Base-by-base conservation (phyloP, 2,329 filamentous ascomycete genomes). In the Fusarium chaquense region DNA sequence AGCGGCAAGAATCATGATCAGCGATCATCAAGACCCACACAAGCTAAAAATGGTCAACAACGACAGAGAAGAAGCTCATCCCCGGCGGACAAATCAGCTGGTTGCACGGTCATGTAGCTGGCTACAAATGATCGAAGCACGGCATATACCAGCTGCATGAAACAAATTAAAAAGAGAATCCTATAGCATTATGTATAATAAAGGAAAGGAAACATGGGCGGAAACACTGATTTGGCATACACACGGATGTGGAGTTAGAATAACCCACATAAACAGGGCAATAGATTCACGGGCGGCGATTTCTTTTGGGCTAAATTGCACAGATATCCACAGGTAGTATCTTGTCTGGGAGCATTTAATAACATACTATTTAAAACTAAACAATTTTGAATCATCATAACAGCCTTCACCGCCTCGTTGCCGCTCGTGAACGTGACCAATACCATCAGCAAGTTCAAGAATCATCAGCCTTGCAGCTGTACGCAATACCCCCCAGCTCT, bases 101-200 rank as follows among this genome's bases (percentile, higher is more conserved):
- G 50, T 36, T 69, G 67, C n/a, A 41, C 35, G n/a, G 67, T 69
- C 38, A 69, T 69, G 67, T 69, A 69, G 58, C 32, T 51, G 36
- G 46, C 47, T 46, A 54, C 22, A 61, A 24, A 28, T n/a, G 36
- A 43, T 41, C 40, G 36, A 13, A 30, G 2, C 15, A 24, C 9
- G 11, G 10, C n/a, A 47, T 33, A 47, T 33, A n/a, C 32, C 36
- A 24, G 53, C 36, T 32, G 54, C 40, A 36, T 32, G 26, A 30
- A 24, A n/a, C 46, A 24, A 18, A 47, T 43, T 32, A 6, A 41
- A 26, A 51, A 32, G 10, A 41, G 30, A 51, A 20, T 6, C 20
- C 24, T 26, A 20, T 15, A 45, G 18, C 22, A 50, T 20, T 32
- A 24, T 51, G 11, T 18, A 32, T 49, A 20, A 57, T 26, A 22